Base-by-base conservation (phyloP, 2,329 filamentous ascomycete species). In the Fusarium goolgardi region DNA sequence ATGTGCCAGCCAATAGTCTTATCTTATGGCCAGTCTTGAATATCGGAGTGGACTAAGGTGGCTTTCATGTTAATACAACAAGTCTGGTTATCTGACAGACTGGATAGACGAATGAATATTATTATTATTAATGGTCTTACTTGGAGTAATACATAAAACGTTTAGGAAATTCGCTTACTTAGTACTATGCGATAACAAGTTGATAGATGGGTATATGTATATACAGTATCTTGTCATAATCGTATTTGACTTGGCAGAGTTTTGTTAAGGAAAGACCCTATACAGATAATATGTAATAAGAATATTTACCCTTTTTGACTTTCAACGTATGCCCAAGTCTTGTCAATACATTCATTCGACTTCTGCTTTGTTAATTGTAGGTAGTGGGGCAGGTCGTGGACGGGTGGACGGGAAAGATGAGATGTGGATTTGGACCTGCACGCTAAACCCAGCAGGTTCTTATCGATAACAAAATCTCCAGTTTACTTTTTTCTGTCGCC, bases 391-490 rank as follows among this genome's bases (percentile, higher is more conserved):
- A 27, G 23, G 27, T 32, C 25, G 12, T 15, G 12, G 31, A 32
- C 31, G 13, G 25, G 10, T 49, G 20, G 16, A 20, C 9, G 18
- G 43, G 32, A 39, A 51, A 40, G 23, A 40, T 21, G 34, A 51
- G 20, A 39, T 39, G 34, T 29, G 47, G 34, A 20, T 40, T 39
- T 27, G 32, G 20, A 16, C 34, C 13, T 29, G 21, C 34, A 8
- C 34, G 23, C 47, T 51, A 51, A 21, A 39, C 32, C 34, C 13
- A 20, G 18, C 15, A 21, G 34, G 15, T 11, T 18, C 65, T 77
- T 78, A 78, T 78, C 76, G 76, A 78, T 78, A 77, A 77, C 57
- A 64, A 69, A 70, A 49, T 39, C 53, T 55, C 63, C 56, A 65
- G 60, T 62, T 60, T 68, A 44, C 52, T 62, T 62, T 67, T 67